These are phyloP conservation scores for Wickerhamiella infanticola DNA, from an alignment of 1,139 yeast genomes.

Conservation along the genomic window DNA sequence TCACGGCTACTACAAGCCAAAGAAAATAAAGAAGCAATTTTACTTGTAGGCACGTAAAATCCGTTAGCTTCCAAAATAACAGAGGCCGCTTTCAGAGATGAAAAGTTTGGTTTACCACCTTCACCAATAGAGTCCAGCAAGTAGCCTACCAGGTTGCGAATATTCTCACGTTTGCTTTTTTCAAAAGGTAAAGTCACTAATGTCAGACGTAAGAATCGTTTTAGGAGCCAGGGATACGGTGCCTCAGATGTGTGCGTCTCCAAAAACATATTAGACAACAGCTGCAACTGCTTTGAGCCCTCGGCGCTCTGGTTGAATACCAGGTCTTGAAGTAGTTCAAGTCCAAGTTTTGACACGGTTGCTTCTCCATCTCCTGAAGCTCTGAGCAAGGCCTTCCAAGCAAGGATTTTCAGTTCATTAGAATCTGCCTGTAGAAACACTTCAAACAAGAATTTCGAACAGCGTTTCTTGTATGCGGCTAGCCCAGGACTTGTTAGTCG, in stretches of 20 bases:
- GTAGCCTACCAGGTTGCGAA: constrained; percentile 3
- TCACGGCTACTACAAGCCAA: not conserved
- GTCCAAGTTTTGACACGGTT: constrained; percentile 1
- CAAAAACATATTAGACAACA: not conserved
- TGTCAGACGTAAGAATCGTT: not conserved
- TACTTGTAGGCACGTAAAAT: constrained; percentile 4
- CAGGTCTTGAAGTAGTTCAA: not conserved
- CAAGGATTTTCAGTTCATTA: not conserved
- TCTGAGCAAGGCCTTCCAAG: constrained; percentile 5
- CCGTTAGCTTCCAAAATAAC: constrained; percentile 7
- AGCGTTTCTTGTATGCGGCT: constrained; percentile 5
- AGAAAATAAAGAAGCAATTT: constrained; percentile 1
- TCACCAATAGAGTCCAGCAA: constrained; percentile 2
- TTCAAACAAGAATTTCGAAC: constrained; percentile 2
- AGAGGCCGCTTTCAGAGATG: constrained; percentile 3
- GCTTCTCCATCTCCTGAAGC: constrained; percentile 3
- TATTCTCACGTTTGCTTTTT: not conserved
- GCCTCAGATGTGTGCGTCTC: not conserved
- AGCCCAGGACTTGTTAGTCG: constrained; percentile 4
- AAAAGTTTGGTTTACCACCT: not conserved
- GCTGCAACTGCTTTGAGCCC: not conserved
- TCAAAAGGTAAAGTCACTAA: not conserved
- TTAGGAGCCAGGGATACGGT: constrained; percentile 1
- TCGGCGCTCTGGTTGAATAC: not conserved
- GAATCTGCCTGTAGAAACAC: not conserved